Conservation (phyloP, 2,329 filamentous ascomycete species). For the Fusarium agapanthi region DNA sequence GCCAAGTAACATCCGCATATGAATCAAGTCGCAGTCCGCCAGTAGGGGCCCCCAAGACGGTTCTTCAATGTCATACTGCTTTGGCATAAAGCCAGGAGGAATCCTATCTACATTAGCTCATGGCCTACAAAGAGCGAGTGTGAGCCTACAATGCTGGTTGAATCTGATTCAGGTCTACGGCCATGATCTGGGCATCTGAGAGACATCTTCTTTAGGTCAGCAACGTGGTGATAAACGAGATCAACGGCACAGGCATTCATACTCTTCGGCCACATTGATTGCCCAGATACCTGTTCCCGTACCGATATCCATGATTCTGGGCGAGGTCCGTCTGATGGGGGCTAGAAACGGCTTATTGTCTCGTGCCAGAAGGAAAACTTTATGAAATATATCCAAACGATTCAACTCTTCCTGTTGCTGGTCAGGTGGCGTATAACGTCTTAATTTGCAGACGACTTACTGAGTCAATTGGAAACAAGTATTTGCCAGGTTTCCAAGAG, state of each 20-base stretch:
- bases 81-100: conserved; percentile 63
- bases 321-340: conserved; percentile 23
- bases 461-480: conserved; percentile 81
- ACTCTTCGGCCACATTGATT: conserved; percentile 81
- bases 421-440: conserved; percentile 20
- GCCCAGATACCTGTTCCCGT: conserved; percentile 93
- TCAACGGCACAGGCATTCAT: conserved; percentile 53
- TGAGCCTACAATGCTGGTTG: conserved; percentile 50
- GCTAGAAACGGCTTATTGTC: conserved; percentile 48
- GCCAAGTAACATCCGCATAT: conserved; percentile 81
- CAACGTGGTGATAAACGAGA: neutral
- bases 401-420: conserved; percentile 72
- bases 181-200: conserved; percentile 45
- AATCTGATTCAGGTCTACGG: conserved; percentile 52
- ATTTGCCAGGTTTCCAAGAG: conserved; percentile 72
- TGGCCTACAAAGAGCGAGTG: neutral
- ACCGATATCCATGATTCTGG: conserved; percentile 72
- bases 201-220: conserved; percentile 31
- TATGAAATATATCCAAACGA: conserved; percentile 83
- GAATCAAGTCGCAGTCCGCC: conserved; percentile 79
- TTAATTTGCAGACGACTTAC: conserved; percentile 52
- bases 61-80: conserved; percentile 79
- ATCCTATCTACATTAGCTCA: conserved; percentile 62
- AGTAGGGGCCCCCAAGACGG: conserved; percentile 63
- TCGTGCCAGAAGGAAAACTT: conserved; percentile 74